A percentile compares a stretch with the other conserved stretches of the same genome.
These are phyloP conservation scores for Aspergillus hancockii DNA, from an alignment of 495 filamentous ascomycete species.

Conservation along the genomic window DNA sequence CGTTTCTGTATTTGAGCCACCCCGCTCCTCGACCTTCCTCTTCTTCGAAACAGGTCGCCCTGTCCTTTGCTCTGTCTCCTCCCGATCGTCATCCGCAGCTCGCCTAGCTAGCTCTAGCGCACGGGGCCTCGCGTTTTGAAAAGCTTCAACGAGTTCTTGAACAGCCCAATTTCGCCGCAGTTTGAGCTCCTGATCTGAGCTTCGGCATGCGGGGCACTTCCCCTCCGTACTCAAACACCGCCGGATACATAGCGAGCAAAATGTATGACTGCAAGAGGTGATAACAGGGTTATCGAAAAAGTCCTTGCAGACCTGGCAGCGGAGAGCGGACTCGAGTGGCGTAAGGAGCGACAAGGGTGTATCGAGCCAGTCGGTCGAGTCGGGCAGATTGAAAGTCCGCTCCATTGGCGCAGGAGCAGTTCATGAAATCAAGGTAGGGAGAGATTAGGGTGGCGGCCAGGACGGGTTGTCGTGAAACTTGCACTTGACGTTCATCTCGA, in stretches of 20 bases:
- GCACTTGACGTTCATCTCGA: neutral
- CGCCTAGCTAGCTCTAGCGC: slow-evolving; percentile 63
- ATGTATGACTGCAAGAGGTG: slow-evolving; percentile 92
- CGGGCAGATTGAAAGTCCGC: slow-evolving; percentile 63
- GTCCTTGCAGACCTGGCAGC: slow-evolving; percentile 97
- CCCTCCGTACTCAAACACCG: slow-evolving; percentile 76
- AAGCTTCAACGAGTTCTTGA: slow-evolving; percentile 81
- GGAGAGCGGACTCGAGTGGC: slow-evolving; percentile 79
- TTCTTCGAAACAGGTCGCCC: slow-evolving; percentile 39
- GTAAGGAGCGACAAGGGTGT: slow-evolving; percentile 73
- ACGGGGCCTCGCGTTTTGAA: slow-evolving; percentile 61
- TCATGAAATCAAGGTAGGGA: neutral
- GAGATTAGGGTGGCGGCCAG: too few species aligned
- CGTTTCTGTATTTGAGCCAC: slow-evolving; percentile 10
- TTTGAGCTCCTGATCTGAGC: slow-evolving; percentile 75
- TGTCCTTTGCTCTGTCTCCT: slow-evolving; percentile 9
- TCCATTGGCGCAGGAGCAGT: slow-evolving; percentile 35
- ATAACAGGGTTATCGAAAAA: slow-evolving; percentile 93
- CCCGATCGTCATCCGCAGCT: slow-evolving; percentile 23
- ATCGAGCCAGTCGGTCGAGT: slow-evolving; percentile 91
- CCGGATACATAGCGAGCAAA: slow-evolving; percentile 94
- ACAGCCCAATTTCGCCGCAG: slow-evolving; percentile 80
- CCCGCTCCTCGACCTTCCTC: slow-evolving; percentile 42
- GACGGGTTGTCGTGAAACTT: too few species aligned
- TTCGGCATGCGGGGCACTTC: slow-evolving; percentile 83